Evolutionary conservation across 164 flowering plant genomes (phyloP).

Genomic region (Buxus sempervirens): DNA sequence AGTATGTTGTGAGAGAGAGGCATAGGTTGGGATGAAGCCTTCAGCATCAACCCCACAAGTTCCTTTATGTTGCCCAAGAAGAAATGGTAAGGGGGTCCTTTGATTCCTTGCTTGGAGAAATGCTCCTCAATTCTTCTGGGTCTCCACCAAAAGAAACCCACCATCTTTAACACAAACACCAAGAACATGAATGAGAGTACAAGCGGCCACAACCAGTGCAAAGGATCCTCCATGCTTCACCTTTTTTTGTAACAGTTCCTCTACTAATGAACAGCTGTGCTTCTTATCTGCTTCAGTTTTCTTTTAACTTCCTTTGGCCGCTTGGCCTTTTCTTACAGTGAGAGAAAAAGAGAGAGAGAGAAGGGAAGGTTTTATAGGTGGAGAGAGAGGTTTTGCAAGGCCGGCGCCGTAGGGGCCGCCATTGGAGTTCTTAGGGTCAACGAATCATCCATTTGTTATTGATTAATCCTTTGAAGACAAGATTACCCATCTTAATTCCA

Average conservation of each 20-base stretch:
- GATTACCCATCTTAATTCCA: conserved; percentile 18
- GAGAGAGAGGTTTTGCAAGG: conserved; percentile 32
- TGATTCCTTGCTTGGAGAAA: conserved; percentile 87
- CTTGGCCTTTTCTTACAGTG: conserved; percentile 1
- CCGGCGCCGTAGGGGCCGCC: conserved; percentile 86
- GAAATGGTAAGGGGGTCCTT: conserved; percentile 91
- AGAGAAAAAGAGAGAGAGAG: conserved; percentile 23
- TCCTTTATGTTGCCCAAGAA: conserved; percentile 90
- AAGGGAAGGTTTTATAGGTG: conserved; percentile 1
- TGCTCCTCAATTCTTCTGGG: conserved; percentile 75
- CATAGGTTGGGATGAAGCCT: conserved; percentile 81
- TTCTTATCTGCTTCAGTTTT: conserved; percentile 14
- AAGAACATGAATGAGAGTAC: conserved; percentile 20
- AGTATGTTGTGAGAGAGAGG: conserved; percentile 89
- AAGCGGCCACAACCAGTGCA: conserved; percentile 29
- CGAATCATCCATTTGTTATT: conserved; percentile 22
- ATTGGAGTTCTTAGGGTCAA: conserved; percentile 60
- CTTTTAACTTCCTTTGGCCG: not conserved
- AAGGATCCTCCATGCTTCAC: conserved; percentile 7
- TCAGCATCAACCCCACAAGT: conserved; percentile 62
- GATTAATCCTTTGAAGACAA: conserved; percentile 12
- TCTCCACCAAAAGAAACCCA: conserved; percentile 71
- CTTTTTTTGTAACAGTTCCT: conserved; percentile 8
- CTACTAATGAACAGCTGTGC: conserved; percentile 4
- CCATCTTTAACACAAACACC: conserved; percentile 36